A percentile compares a stretch with the other conserved stretches of the same genome.
Evolutionary conservation across 129 eudicot species (phyloP).

Genomic region (Artemisia annua): DNA sequence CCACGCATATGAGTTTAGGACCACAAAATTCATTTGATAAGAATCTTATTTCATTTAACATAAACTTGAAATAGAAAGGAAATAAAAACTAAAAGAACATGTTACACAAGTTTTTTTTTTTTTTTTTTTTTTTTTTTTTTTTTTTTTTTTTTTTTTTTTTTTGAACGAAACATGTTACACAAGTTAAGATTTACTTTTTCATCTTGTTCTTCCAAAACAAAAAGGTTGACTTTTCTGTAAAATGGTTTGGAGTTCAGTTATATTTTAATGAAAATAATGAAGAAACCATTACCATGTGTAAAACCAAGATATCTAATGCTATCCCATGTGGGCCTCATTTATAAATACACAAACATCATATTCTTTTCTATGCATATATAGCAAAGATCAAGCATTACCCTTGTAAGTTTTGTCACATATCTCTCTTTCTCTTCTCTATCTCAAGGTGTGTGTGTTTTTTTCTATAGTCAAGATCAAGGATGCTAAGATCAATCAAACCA

Average conservation of each 20-base stretch:
- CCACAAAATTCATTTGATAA: no score
- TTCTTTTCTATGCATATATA: not conserved
- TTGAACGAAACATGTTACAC: not conserved
- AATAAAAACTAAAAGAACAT: not conserved
- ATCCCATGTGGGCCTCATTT: conserved; percentile 26
- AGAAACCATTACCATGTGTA: conserved; percentile 10
- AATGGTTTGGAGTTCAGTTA: no score
- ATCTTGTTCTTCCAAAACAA: not conserved
- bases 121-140: no score
- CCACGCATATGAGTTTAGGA: no score
- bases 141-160: no score
- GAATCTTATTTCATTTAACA: no score
- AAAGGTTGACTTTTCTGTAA: not conserved
- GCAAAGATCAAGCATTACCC: conserved; percentile 12
- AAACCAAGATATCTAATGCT: conserved; percentile 16
- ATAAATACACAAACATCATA: not conserved
- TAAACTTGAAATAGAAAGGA: no score
- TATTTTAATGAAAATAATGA: not conserved
- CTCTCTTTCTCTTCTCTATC: conserved; percentile 8
- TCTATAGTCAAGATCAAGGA: conserved; percentile 23
- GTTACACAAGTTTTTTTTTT: not conserved
- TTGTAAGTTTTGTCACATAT: not conserved
- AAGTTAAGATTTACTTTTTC: not conserved
- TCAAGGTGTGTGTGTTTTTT: not conserved
- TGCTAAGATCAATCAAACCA: conserved; percentile 33